phyloP scores from a whole-genome alignment of 1,284 basidiomycete species.

The Cystobasidium slooffiae region DNA sequence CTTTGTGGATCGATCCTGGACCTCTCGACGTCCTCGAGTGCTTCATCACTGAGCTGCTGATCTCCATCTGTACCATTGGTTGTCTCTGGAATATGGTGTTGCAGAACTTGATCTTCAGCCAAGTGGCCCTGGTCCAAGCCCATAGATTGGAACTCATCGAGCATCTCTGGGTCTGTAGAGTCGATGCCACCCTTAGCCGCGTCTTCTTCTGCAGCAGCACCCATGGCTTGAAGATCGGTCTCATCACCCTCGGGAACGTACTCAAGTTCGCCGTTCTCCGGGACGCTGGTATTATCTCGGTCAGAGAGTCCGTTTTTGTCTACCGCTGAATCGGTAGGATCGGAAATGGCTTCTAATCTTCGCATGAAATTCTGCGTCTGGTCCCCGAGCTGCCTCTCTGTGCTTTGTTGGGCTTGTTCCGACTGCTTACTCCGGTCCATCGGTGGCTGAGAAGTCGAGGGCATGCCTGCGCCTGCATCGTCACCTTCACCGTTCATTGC shows the following conservation, averaged over 20 bases:
- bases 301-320: slow-evolving; percentile 53
- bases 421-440: neutral
- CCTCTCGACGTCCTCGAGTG: neutral
- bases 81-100: slow-evolving; percentile 46
- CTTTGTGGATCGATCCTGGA: neutral
- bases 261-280: slow-evolving; percentile 43
- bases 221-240: slow-evolving; percentile 43
- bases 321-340: slow-evolving; percentile 58
- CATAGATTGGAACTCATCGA: slow-evolving; percentile 55
- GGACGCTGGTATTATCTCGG: slow-evolving; percentile 47
- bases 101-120: slow-evolving; percentile 13
- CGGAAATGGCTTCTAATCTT: slow-evolving; percentile 81
- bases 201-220: slow-evolving; percentile 41
- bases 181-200: slow-evolving; percentile 47
- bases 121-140: slow-evolving; percentile 41
- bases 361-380: slow-evolving; percentile 81
- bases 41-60: neutral
- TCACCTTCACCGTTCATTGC: too few relatives aligned
- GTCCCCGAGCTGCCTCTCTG: slow-evolving; percentile 77
- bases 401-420: slow-evolving; percentile 7
- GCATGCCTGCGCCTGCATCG: too few relatives aligned
- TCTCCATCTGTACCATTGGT: neutral
- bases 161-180: slow-evolving; percentile 52
- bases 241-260: slow-evolving; percentile 46
- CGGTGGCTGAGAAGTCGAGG: too few relatives aligned